phyloP scores from a whole-genome alignment of 192 early-diverging fungal species.

The Rhizoclosmatium sp. region DNA sequence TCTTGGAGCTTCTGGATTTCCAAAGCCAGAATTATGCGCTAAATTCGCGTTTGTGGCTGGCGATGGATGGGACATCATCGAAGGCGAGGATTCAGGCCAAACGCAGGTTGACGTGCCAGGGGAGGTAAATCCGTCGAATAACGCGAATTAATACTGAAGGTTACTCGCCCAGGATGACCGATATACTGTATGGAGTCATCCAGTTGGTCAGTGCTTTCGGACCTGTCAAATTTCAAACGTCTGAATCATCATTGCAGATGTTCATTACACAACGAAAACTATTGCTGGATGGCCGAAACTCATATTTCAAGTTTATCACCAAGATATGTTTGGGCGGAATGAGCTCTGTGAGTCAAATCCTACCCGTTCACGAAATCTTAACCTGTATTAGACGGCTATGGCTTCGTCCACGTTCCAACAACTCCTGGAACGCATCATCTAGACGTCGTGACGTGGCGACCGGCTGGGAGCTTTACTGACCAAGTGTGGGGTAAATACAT shows the following conservation, averaged over 20 bases:
- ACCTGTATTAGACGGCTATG: slow-evolving; percentile 57
- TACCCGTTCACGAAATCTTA: neutral
- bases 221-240: slow-evolving; percentile 5
- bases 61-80: slow-evolving; percentile 55
- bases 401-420: slow-evolving; percentile 61
- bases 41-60: slow-evolving; percentile 54
- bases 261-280: slow-evolving; percentile 62
- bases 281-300: slow-evolving; percentile 65
- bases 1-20: slow-evolving; percentile 57
- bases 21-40: slow-evolving; percentile 49
- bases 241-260: slow-evolving; percentile 42
- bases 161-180: slow-evolving; percentile 47
- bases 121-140: slow-evolving; percentile 1
- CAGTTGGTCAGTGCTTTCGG: slow-evolving; percentile 50
- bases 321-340: slow-evolving; percentile 61
- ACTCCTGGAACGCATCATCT: slow-evolving; percentile 59
- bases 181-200: slow-evolving; percentile 62
- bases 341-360: slow-evolving; percentile 55
- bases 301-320: slow-evolving; percentile 59
- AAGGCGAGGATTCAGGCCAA: slow-evolving; percentile 52
- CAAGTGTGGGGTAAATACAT: slow-evolving; percentile 47
- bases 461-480: slow-evolving; percentile 52
- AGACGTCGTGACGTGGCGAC: slow-evolving; percentile 61
- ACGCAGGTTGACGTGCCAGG: slow-evolving; percentile 61
- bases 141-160: neutral